A percentile compares a stretch with the other conserved stretches of the same genome.
Conservation (phyloP, 2,329 filamentous ascomycete species). For the Verticillium dahliae region DNA sequence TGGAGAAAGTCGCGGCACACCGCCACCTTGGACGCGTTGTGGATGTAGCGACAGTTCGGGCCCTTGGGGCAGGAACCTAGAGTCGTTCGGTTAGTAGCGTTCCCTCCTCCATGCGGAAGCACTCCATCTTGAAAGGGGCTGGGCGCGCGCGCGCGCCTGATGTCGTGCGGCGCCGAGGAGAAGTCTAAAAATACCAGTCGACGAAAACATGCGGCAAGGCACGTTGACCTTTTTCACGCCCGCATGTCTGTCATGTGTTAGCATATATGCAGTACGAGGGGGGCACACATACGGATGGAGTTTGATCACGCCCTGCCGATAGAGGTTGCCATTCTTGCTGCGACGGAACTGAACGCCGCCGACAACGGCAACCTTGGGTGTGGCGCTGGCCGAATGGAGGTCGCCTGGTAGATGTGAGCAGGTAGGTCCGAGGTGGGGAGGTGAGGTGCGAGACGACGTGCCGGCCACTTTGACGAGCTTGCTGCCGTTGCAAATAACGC, state of each 20-base stretch:
- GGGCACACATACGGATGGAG: conserved; percentile 61
- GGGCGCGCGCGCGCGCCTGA: not conserved
- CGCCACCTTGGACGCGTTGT: conserved; percentile 81
- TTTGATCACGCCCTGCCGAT: conserved; percentile 68
- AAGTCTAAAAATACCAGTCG: conserved; percentile 56
- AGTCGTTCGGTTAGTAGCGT: conserved; percentile 35
- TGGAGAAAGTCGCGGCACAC: conserved; percentile 84
- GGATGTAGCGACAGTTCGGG: conserved; percentile 69
- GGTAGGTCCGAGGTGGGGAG: conserved; percentile 1
- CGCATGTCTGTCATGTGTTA: conserved; percentile 38
- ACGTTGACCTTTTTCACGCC: conserved; percentile 64
- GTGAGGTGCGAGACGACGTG: conserved; percentile 23
- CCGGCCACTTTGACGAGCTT: conserved; percentile 71
- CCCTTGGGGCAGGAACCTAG: conserved; percentile 83
- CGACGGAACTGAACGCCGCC: conserved; percentile 78
- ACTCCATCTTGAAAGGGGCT: not conserved
- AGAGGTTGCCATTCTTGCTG: conserved; percentile 82
- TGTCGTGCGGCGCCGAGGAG: conserved; percentile 22
- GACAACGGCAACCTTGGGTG: conserved; percentile 66
- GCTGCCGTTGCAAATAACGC: conserved; percentile 69
- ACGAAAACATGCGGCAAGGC: conserved; percentile 66
- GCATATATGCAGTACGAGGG: conserved; percentile 18
- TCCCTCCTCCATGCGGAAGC: conserved; percentile 23
- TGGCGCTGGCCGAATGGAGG: conserved; percentile 54
- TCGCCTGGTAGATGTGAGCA: conserved; percentile 39